Percentiles rank a stretch among this genome's conserved stretches.
Conservation (phyloP, 2,329 filamentous ascomycete species). For the Pseudogymnoascus sp. region DNA sequence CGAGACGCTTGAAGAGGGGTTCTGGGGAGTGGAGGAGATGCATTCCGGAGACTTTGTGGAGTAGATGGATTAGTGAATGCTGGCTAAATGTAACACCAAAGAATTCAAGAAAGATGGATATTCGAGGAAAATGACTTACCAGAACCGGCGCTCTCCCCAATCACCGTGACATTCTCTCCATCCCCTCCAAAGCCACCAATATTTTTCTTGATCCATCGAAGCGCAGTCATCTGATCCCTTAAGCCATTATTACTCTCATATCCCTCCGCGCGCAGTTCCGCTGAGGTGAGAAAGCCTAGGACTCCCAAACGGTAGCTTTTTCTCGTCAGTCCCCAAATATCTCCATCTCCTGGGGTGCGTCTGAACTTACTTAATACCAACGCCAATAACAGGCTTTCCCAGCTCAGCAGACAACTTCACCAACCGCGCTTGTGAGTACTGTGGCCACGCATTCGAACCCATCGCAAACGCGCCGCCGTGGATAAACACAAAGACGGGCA, state of each 20-base stretch:
- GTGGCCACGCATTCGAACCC: constrained; percentile 44
- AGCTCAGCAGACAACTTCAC: constrained; percentile 36
- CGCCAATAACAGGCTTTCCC: constrained; percentile 37
- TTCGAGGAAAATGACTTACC: constrained; percentile 24
- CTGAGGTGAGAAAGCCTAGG: constrained; percentile 39
- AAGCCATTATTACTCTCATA: constrained; percentile 38
- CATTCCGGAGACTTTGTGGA: constrained; percentile 10
- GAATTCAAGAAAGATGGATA: constrained; percentile 9
- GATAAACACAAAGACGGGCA: constrained; percentile 39
- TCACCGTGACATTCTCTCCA: constrained; percentile 26
- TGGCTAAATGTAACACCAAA: not conserved
- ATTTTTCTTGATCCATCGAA: constrained; percentile 29
- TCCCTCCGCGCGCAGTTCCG: constrained; percentile 37
- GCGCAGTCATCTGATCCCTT: constrained; percentile 29
- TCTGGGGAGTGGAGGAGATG: constrained; percentile 30
- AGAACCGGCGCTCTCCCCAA: constrained; percentile 42
- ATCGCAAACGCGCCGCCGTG: constrained; percentile 43
- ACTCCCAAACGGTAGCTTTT: constrained; percentile 38
- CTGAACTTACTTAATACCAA: constrained; percentile 34
- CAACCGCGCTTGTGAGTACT: constrained; percentile 38
- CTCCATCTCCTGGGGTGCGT: too few relatives aligned
- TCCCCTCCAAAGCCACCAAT: constrained; percentile 31
- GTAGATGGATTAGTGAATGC: constrained; percentile 13
- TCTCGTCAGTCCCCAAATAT: too few relatives aligned
- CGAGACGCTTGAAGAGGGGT: constrained; percentile 33